phyloP scores from a whole-genome alignment of 169 alveolate species.

The Plasmodium blacklocki region DNA sequence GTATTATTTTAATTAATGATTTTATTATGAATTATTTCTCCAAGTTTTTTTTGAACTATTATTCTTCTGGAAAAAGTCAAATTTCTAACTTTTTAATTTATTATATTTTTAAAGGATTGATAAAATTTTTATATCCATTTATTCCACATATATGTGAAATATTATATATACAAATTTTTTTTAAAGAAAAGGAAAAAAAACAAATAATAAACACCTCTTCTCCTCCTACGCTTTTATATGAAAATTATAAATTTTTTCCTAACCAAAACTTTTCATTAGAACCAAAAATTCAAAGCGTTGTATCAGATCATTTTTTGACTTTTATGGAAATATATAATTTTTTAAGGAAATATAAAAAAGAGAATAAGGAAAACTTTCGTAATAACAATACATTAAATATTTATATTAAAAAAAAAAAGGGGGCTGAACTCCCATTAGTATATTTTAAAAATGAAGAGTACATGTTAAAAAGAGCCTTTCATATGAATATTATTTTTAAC shows the following conservation, averaged over 20 bases:
- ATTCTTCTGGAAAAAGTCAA: neutral
- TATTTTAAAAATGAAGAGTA: slow-evolving; percentile 41
- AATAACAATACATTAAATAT: neutral
- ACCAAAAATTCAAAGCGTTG: neutral
- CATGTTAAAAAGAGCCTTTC: slow-evolving; percentile 15
- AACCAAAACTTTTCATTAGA: neutral
- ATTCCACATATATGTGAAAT: slow-evolving; percentile 58
- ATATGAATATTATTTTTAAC: slow-evolving; percentile 34
- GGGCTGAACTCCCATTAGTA: neutral
- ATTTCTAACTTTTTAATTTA: neutral
- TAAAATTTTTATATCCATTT: slow-evolving; percentile 38
- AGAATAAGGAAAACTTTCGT: neutral
- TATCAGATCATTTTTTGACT: neutral
- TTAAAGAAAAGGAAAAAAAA: neutral
- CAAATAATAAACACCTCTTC: too few relatives aligned
- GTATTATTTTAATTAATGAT: slow-evolving; percentile 12
- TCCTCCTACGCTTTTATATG: neutral
- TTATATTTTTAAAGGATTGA: slow-evolving; percentile 29
- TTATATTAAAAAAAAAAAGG: neutral
- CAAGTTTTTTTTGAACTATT: slow-evolving; percentile 32
- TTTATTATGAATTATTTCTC: slow-evolving; percentile 30
- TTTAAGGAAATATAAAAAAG: slow-evolving; percentile 22
- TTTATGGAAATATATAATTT: slow-evolving; percentile 1
- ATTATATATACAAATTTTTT: slow-evolving; percentile 10
- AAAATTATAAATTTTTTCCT: slow-evolving; percentile 33